These are phyloP conservation scores for Thamnidium elegans DNA, from an alignment of 192 early-diverging fungal genomes.

Conservation along the genomic window DNA sequence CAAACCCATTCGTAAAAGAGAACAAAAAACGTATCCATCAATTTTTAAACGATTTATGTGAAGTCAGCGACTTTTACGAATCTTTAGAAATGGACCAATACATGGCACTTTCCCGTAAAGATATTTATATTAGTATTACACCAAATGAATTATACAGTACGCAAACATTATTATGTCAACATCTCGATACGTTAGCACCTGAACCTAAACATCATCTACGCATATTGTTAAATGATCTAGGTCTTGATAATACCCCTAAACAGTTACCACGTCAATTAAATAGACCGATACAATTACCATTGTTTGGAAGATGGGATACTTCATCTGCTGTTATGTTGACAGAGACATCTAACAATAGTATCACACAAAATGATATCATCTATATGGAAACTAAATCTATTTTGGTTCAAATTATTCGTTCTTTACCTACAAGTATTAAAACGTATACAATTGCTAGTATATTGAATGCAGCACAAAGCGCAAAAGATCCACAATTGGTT, in stretches of 20 bases:
- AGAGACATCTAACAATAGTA: conserved; percentile 72
- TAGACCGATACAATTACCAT: conserved; percentile 61
- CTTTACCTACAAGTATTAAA: conserved; percentile 67
- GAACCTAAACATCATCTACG: conserved; percentile 74
- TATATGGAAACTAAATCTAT: conserved; percentile 94
- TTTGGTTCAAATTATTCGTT: conserved; percentile 88
- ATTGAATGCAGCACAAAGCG: conserved; percentile 76
- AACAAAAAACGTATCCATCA: conserved; percentile 79
- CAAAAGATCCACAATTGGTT: conserved; percentile 79
- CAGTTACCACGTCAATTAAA: conserved; percentile 79
- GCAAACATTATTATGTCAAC: conserved; percentile 77
- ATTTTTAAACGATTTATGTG: conserved; percentile 88
- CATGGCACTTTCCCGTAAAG: conserved; percentile 87
- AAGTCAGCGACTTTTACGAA: conserved; percentile 93
- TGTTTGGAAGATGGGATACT: conserved; percentile 74
- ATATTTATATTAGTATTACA: conserved; percentile 82
- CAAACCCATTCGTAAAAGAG: conserved; percentile 83
- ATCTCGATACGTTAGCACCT: conserved; percentile 73
- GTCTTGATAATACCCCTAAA: conserved; percentile 47
- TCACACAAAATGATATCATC: conserved; percentile 87
- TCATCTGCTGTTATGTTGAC: conserved; percentile 39
- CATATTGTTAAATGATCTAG: conserved; percentile 73
- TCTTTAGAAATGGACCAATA: conserved; percentile 97
- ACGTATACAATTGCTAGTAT: conserved; percentile 63
- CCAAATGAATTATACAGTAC: conserved; percentile 94